Base-by-base conservation (phyloP, 345 rosid genomes). In the Leavenworthia alabamica region DNA sequence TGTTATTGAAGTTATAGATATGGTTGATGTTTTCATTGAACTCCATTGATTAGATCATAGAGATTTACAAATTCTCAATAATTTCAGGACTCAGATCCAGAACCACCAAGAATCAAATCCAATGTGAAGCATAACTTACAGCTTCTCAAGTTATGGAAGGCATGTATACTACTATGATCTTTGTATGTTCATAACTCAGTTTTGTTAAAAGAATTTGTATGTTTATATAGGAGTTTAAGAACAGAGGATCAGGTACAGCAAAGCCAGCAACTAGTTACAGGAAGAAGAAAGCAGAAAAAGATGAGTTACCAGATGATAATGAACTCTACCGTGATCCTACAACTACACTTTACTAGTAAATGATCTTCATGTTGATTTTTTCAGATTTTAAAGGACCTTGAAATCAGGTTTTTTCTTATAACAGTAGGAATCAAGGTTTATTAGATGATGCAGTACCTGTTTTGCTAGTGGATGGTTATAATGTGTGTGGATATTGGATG, bases 381-480 rank as follows among this genome's bases (percentile, higher is more conserved):
- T 60, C 23, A 60, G 15, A 60, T 44, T 71, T 51, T 20, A 47
- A 53, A 46, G 46, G 44, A 68, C 67, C 68, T 62, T 67, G 74
- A 76, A 74, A 64, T 44, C n/a, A 57, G 67, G 73, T 66, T 73
- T 75, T 73, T n/a, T n/a, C n/a, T n/a, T n/a, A n/a, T n/a, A n/a
- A 73, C 86, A 91, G 98, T 80, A 89, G 89, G 53, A 80, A 81
- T 68, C 96, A 80, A 75, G 82, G 79, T 28, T 8, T 86, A 19
- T 27, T 69, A 17, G 84, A 75, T 5, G 75, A 72, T 72, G 87
- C 83, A n/a, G 78, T 81, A 51, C 98, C 98, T 2, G 96, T 91
- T 45, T 73, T 91, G 82, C 98, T 91, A 8, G 95, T 91, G 75
- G 98, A 91, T 57, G 98, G 98, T 57, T 92, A 92, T 72, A 92